phyloP scores from a whole-genome alignment of 768 basidiomycete species.

The Psilocybe tampanensis region DNA sequence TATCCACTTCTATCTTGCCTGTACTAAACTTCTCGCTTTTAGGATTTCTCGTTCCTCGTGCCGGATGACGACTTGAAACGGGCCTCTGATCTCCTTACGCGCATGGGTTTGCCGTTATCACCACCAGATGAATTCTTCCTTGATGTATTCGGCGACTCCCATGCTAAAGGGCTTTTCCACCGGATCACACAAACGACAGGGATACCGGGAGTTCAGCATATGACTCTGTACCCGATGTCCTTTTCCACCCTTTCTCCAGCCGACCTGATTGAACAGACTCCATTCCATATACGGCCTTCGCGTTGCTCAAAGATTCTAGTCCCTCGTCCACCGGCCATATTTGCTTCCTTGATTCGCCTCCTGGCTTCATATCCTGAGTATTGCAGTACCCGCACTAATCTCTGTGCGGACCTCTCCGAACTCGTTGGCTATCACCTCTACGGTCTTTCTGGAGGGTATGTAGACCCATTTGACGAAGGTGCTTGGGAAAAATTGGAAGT shows the following conservation, averaged over 20 bases:
- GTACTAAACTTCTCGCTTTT: background rate
- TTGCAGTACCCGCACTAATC: constrained; percentile 19
- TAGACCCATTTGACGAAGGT: constrained; percentile 31
- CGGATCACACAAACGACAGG: constrained; percentile 21
- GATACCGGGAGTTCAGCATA: constrained; percentile 19
- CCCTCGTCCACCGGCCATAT: constrained; percentile 31
- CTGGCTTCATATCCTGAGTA: constrained; percentile 27
- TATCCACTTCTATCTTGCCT: background rate
- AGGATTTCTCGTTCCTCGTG: constrained; percentile 29
- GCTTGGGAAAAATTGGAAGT: constrained; percentile 23
- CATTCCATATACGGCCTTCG: constrained; percentile 15
- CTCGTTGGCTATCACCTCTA: constrained; percentile 35
- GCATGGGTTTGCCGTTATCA: constrained; percentile 24
- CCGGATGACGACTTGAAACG: constrained; percentile 20
- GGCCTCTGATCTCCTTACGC: constrained; percentile 24
- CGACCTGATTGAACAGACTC: constrained; percentile 20
- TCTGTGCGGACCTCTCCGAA: constrained; percentile 34
- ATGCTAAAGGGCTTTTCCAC: constrained; percentile 21
- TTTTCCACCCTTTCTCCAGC: constrained; percentile 25
- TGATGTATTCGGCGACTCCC: constrained; percentile 24
- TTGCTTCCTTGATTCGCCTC: constrained; percentile 34
- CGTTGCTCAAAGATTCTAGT: constrained; percentile 24
- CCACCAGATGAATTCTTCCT: constrained; percentile 20
- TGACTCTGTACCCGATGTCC: constrained; percentile 26
- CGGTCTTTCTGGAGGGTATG: constrained; percentile 29